Conservation (phyloP, 371 early-diverging fungal species). For the Capillidium heterosporum region DNA sequence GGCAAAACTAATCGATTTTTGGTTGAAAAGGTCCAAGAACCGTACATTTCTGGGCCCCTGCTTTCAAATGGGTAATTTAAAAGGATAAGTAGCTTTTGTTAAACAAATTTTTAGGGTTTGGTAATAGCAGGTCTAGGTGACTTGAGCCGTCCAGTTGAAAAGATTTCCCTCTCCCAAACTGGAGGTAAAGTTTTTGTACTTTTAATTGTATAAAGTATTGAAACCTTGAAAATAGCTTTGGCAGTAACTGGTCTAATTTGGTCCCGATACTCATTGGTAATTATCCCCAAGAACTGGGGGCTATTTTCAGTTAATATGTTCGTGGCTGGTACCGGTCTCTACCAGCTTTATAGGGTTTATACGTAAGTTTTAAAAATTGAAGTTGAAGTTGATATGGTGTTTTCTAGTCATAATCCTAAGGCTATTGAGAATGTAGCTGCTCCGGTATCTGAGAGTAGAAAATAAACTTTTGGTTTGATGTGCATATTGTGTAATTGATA, state of each 20-base stretch:
- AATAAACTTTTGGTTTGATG: too few relatives aligned
- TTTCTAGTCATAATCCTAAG: too few relatives aligned
- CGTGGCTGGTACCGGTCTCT: conserved; percentile 72
- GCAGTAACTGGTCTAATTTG: conserved; percentile 90
- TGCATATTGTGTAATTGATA: too few relatives aligned
- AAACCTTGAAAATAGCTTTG: conserved; percentile 30
- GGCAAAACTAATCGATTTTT: not conserved
- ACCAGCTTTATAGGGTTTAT: conserved; percentile 65
- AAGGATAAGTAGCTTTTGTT: not conserved
- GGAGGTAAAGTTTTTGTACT: conserved; percentile 27
- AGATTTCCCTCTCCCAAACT: conserved; percentile 62
- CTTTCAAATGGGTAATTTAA: conserved; percentile 59
- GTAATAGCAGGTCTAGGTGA: conserved; percentile 91
- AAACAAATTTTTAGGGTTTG: conserved; percentile 25
- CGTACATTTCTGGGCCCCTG: conserved; percentile 78
- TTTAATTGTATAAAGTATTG: not conserved
- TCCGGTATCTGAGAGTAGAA: too few relatives aligned
- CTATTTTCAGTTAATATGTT: conserved; percentile 82
- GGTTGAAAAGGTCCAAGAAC: conserved; percentile 54
- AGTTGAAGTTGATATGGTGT: too few relatives aligned
- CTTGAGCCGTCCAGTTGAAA: conserved; percentile 77
- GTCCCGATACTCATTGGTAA: conserved; percentile 86
- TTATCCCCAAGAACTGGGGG: conserved; percentile 79
- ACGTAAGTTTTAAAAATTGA: not conserved
- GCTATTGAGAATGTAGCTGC: too few relatives aligned